Conservation (phyloP, 345 rosid species). For the Populus nigra region DNA sequence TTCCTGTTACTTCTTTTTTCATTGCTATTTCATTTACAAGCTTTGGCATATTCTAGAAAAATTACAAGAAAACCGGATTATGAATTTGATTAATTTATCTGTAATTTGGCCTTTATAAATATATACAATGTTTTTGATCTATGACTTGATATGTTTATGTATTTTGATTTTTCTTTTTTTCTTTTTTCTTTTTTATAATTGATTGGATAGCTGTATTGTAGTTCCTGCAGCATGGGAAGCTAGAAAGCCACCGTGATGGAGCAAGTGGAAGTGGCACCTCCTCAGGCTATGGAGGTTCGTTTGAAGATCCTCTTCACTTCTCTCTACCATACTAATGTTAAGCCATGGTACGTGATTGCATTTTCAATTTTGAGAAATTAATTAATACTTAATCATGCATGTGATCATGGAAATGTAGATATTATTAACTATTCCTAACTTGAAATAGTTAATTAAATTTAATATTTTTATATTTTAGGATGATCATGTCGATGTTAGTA, state of each 20-base stretch:
- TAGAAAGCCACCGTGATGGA: constrained; percentile 51
- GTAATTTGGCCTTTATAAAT: background rate
- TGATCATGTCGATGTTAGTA: too few relatives aligned
- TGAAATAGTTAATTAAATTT: too few relatives aligned
- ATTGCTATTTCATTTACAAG: too few relatives aligned
- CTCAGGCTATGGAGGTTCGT: constrained; percentile 44
- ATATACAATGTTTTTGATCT: background rate
- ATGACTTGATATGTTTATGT: background rate
- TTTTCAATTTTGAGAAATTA: too few relatives aligned
- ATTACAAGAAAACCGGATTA: background rate
- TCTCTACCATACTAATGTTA: constrained; percentile 46
- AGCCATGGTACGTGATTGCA: constrained; percentile 31
- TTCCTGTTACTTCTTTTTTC: too few relatives aligned
- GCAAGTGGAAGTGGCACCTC: constrained; percentile 56
- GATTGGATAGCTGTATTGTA: constrained; percentile 6
- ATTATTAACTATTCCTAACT: too few relatives aligned
- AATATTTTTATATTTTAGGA: too few relatives aligned
- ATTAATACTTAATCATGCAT: background rate
- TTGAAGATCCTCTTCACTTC: constrained; percentile 38
- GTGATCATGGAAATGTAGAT: too few relatives aligned
- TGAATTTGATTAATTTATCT: too few relatives aligned
- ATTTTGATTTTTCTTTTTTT: too few relatives aligned
- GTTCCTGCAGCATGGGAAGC: constrained; percentile 60
- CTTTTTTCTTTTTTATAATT: background rate
- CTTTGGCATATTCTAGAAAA: too few relatives aligned